Evolutionary conservation across 768 basidiomycete genomes (phyloP).

Genomic region (Amanita polypyramis): DNA sequence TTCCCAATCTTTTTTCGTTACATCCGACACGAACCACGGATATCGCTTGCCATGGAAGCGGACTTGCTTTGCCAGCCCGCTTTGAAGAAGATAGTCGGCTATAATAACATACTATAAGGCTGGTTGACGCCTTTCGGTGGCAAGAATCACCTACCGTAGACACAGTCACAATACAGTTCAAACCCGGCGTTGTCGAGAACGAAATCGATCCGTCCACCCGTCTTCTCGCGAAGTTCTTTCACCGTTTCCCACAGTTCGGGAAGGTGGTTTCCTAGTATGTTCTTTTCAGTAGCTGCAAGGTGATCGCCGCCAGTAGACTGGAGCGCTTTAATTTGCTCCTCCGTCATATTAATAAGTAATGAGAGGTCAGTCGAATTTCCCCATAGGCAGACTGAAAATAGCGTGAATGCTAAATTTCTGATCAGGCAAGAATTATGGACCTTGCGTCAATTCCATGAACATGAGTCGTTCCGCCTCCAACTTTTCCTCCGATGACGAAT

Average conservation of each 20-base stretch:
- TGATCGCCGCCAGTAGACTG: slow-evolving; percentile 96
- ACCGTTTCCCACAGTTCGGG: slow-evolving; percentile 63
- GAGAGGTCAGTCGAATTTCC: slow-evolving; percentile 96
- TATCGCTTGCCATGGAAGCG: slow-evolving; percentile 95
- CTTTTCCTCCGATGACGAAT: slow-evolving; percentile 40
- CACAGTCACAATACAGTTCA: slow-evolving; percentile 81
- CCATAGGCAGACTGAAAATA: slow-evolving; percentile 74
- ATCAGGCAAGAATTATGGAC: slow-evolving; percentile 15
- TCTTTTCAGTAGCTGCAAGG: slow-evolving; percentile 91
- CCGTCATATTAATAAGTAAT: slow-evolving; percentile 93
- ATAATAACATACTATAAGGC: slow-evolving; percentile 5
- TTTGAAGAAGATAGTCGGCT: slow-evolving; percentile 93
- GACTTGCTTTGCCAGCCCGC: slow-evolving; percentile 73
- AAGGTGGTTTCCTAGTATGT: slow-evolving; percentile 85
- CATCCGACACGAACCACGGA: slow-evolving; percentile 90
- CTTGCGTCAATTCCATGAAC: slow-evolving; percentile 91
- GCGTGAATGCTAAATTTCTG: slow-evolving; percentile 1
- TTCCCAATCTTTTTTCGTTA: slow-evolving; percentile 89
- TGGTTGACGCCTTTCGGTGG: not conserved
- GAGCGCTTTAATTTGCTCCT: slow-evolving; percentile 93
- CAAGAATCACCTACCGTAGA: slow-evolving; percentile 48
- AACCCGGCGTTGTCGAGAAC: slow-evolving; percentile 84
- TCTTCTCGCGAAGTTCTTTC: slow-evolving; percentile 55
- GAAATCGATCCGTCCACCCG: slow-evolving; percentile 71
- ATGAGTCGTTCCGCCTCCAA: slow-evolving; percentile 70